These are phyloP conservation scores for Kappamyces sp. DNA, from an alignment of 192 early-diverging fungal genomes.

Conservation along the genomic window DNA sequence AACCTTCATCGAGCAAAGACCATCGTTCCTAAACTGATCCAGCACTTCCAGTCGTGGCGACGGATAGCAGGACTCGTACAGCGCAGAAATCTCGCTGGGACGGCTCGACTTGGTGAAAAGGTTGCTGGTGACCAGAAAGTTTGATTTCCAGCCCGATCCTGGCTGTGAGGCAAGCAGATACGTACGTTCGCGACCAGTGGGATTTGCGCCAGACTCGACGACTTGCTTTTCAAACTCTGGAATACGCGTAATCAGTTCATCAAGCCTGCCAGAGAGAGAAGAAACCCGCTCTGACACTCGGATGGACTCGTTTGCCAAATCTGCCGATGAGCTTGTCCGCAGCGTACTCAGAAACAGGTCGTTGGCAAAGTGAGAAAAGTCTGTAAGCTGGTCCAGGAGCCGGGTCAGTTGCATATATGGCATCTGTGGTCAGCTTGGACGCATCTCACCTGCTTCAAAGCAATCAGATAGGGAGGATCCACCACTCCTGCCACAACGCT, in stretches of 20 bases:
- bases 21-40: slow-evolving; percentile 38
- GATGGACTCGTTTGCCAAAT: slow-evolving; percentile 13
- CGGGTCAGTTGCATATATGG: slow-evolving; percentile 35
- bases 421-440: slow-evolving; percentile 11
- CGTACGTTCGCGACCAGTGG: slow-evolving; percentile 18
- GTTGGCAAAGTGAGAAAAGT: slow-evolving; percentile 23
- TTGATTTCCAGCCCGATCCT: slow-evolving; percentile 25
- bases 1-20: slow-evolving; percentile 29
- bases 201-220: slow-evolving; percentile 9
- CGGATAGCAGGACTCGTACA: slow-evolving; percentile 26
- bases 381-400: slow-evolving; percentile 23
- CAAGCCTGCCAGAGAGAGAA: not conserved
- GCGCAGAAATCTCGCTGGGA: slow-evolving; percentile 15
- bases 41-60: slow-evolving; percentile 31
- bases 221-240: slow-evolving; percentile 19
- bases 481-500: not conserved
- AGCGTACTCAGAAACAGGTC: slow-evolving; percentile 22
- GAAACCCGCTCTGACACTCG: not conserved
- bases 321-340: not conserved
- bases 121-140: slow-evolving; percentile 16
- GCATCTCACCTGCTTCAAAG: slow-evolving; percentile 3
- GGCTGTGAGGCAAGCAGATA: not conserved
- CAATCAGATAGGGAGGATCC: slow-evolving; percentile 7
- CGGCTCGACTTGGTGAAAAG: slow-evolving; percentile 31
- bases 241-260: slow-evolving; percentile 11